Base-by-base conservation (phyloP, 495 filamentous ascomycete species). In the Hapsidospora chrysogenum region DNA sequence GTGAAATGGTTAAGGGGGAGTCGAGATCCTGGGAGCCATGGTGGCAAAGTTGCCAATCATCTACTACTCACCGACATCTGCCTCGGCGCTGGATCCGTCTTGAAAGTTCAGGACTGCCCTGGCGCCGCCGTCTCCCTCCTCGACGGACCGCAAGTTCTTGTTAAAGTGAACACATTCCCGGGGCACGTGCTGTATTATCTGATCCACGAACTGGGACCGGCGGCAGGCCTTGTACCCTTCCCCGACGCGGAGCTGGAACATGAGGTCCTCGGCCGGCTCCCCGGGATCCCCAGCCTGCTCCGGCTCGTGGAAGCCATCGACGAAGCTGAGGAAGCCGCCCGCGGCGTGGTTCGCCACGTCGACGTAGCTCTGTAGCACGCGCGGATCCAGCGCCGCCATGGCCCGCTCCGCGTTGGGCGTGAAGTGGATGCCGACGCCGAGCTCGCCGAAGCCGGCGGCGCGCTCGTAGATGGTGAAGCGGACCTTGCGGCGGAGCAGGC, bases 381-480 rank as follows among this genome's bases (percentile, higher is more conserved):
- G 29, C 10, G 14, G 14, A 31, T 31, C 9, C 29, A 9, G 14
- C 7, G 14, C 29, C 14, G 16, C 18, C 29, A 31, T 31, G 4
- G 29, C 29, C 29, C 14, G 29, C 9, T n/a, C 29, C 9, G 29
- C 29, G 14, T 31, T 31, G 29, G 29, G 29, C 9, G 9, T 31
- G 14, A 31, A 31, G n/a, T 9, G 14, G 11, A 31, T 14, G 14
- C 29, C 29, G 9, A 14, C 67, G 23, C 68, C 68, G 3, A 71
- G 56, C 33, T 64, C 58, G 3, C 44, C 44, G 35, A 68, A 68
- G 2, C 38, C 44, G 11, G 29, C 30, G 0, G 54, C 56, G 23
- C 57, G 49, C 42, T 68, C 64, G 44, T 67, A 70, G 39, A 68
- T 48, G 6, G 48, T 58, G 27, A 59, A 36, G 8, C 51, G 43